These are phyloP conservation scores for Cytospora schulzeri DNA, from an alignment of 2,329 filamentous ascomycete genomes.

Conservation along the genomic window DNA sequence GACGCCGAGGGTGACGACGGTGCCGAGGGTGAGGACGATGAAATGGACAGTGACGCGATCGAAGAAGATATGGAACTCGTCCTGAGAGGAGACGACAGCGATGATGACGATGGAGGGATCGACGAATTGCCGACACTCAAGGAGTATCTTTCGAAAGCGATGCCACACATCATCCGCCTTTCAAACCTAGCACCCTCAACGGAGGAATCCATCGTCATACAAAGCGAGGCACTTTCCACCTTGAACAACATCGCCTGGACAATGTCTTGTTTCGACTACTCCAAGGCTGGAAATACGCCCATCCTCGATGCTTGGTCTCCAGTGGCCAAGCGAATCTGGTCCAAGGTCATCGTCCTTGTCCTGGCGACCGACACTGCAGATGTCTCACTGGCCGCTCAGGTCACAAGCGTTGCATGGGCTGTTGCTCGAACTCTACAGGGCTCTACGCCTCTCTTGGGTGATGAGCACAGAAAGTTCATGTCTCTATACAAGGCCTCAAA, in stretches of 20 bases:
- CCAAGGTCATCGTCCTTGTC: conserved; percentile 56
- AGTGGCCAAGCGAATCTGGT: conserved; percentile 59
- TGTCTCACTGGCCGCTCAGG: conserved; percentile 61
- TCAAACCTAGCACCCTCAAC: conserved; percentile 43
- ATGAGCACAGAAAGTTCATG: conserved; percentile 66
- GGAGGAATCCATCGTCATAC: conserved; percentile 49
- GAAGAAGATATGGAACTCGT: conserved; percentile 68
- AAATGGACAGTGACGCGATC: conserved; percentile 53
- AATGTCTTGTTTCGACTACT: conserved; percentile 62
- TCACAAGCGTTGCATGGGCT: conserved; percentile 68
- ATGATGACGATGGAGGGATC: conserved; percentile 46
- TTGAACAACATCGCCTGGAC: conserved; percentile 72
- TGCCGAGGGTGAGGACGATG: conserved; percentile 40
- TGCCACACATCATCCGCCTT: conserved; percentile 53
- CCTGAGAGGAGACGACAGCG: conserved; percentile 50
- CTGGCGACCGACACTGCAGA: conserved; percentile 64
- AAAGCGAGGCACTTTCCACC: conserved; percentile 58
- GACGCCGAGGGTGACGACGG: conserved; percentile 42
- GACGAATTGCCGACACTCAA: conserved; percentile 58
- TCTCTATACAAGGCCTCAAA: conserved; percentile 64
- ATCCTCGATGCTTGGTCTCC: conserved; percentile 58
- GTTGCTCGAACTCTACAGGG: conserved; percentile 58
- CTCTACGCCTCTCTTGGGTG: conserved; percentile 49
- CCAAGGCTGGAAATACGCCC: conserved; percentile 52
- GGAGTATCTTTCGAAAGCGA: conserved; percentile 46